Base-by-base conservation (phyloP, 306 rosid species). In the Carpinus viminea region DNA sequence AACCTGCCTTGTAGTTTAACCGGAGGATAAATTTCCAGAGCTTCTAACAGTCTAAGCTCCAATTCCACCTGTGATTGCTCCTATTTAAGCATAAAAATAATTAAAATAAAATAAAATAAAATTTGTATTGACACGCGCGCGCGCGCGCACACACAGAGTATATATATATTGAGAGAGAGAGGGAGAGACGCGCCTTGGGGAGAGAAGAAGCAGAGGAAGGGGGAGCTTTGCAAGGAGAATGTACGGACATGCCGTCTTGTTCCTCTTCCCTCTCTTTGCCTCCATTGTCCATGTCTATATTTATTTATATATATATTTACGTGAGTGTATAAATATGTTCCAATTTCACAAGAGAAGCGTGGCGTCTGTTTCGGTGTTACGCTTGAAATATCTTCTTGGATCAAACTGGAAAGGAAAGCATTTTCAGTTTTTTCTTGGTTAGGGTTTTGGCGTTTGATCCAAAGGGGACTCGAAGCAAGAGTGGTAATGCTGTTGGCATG, bases 141-240 rank as follows among this genome's bases (percentile, higher is more conserved):
- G 26, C 34, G 34, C 34, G 3, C 2, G 3, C 34, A 31, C 34
- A 31, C 34, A 31, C 34, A 31, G 34, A 31, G 34, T 31, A 31
- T 2, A 65, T 4, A 34, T 26, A 48, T 18, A 45, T 38, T 21
- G 17, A 71, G 64, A 81, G 50, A 84, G 78, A 77, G 68, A 77
- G 53, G 81, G 56, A 75, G 76, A 78, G 64, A 83, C 21, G 13
- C 21, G 87, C 97, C 96, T 93, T 96, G 68, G 90, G 86, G 72
- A 93, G 91, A 83, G 97, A 93, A 62, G 99, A 93, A 88, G 93
- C 94, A 54, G 99, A 93, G 70, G 99, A 96, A 78, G 96, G 98
- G 38, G 92, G 97, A 78, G 96, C 93, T 79, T 96, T 96, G 91
- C 99, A 96, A 5, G 99, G 98, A 82, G 98, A 96, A 60, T 96